phyloP scores from a whole-genome alignment of 2,329 filamentous ascomycete genomes.

The Macrophomina tecta region DNA sequence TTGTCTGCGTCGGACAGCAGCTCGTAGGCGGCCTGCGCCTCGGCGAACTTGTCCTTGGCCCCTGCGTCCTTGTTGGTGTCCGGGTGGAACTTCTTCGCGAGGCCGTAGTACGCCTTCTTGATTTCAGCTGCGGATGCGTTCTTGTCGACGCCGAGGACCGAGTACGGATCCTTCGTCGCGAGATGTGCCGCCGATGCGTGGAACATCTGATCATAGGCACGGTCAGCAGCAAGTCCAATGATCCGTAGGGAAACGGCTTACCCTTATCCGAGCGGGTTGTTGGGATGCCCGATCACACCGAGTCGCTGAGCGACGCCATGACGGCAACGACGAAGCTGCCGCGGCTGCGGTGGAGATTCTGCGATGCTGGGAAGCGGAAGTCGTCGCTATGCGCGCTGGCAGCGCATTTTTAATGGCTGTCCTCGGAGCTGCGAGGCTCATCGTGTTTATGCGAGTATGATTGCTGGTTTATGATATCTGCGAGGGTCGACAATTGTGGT shows the following conservation, averaged over 20 bases:
- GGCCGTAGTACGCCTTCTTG: slow-evolving; percentile 97
- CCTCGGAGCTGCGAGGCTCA: slow-evolving; percentile 43
- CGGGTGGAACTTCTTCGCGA: slow-evolving; percentile 97
- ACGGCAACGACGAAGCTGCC: slow-evolving; percentile 15
- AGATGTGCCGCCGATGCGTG: slow-evolving; percentile 62
- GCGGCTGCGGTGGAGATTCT: slow-evolving; percentile 20
- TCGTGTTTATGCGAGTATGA: slow-evolving; percentile 31
- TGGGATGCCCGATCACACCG: slow-evolving; percentile 25
- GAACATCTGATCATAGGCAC: slow-evolving; percentile 38
- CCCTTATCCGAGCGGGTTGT: slow-evolving; percentile 39
- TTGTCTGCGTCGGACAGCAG: slow-evolving; percentile 91
- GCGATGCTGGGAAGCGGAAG: slow-evolving; percentile 33
- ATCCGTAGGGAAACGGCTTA: slow-evolving; percentile 30
- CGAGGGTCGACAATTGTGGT: background rate
- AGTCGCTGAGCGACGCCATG: slow-evolving; percentile 18
- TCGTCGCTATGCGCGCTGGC: slow-evolving; percentile 36
- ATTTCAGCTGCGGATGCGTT: slow-evolving; percentile 83
- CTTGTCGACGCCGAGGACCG: slow-evolving; percentile 82
- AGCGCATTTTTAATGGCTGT: slow-evolving; percentile 32
- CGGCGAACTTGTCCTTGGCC: slow-evolving; percentile 94
- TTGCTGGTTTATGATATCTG: slow-evolving; percentile 1
- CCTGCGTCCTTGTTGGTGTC: slow-evolving; percentile 94
- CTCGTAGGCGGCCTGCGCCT: slow-evolving; percentile 94
- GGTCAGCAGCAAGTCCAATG: background rate
- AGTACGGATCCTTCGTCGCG: slow-evolving; percentile 77